Percentiles rank a stretch among this genome's conserved stretches.
These are phyloP conservation scores for Sporothrix globosa DNA, from an alignment of 2,329 filamentous ascomycete species.

Conservation along the genomic window DNA sequence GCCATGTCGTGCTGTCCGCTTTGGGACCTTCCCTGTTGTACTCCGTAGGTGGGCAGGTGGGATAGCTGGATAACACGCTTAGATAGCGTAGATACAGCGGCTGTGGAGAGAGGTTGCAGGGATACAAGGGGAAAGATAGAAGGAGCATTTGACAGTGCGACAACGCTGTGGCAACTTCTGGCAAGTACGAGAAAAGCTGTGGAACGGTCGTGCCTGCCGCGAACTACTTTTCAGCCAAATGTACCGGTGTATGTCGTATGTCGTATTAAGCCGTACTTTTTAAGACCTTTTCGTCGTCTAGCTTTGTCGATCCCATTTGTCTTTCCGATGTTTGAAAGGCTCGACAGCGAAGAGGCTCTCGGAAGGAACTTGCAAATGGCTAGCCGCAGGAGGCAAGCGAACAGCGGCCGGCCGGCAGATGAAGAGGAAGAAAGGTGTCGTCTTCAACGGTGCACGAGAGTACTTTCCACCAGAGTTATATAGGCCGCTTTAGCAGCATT, in stretches of 20 bases:
- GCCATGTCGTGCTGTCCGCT: constrained; percentile 22
- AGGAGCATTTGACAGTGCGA: too few species aligned
- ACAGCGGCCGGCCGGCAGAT: constrained; percentile 18
- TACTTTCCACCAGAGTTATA: not conserved
- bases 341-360: too few species aligned
- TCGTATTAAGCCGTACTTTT: not conserved
- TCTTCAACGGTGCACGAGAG: not conserved
- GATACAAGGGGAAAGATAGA: not conserved
- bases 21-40: not conserved
- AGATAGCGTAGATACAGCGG: constrained; percentile 21
- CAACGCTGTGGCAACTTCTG: too few species aligned
- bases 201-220: not conserved
- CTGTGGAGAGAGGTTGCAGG: constrained; percentile 13
- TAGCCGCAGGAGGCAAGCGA: constrained; percentile 7
- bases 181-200: constrained; percentile 10
- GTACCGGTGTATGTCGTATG: too few species aligned
- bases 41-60: not conserved
- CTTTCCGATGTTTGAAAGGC: not conserved
- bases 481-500: too few species aligned
- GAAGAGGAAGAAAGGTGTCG: not conserved
- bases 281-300: not conserved
- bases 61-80: constrained; percentile 3
- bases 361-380: not conserved
- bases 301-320: constrained; percentile 5
- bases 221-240: not conserved